A percentile compares a stretch with the other conserved stretches of the same genome.
phyloP scores from a whole-genome alignment of 768 basidiomycete genomes.

The Xerocomus brunneocitrinus region DNA sequence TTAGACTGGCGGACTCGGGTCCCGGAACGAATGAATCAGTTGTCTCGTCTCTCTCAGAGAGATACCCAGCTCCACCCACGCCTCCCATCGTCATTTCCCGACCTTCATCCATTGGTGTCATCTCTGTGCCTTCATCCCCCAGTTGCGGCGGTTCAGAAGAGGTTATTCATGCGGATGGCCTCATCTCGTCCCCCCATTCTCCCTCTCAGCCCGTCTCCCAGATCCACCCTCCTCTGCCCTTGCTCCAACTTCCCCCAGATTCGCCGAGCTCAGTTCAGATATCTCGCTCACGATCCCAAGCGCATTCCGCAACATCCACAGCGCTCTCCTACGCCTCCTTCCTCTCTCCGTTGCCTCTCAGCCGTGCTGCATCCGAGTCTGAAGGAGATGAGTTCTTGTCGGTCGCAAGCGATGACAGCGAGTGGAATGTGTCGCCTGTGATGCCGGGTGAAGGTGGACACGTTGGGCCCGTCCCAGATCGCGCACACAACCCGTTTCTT shows the following conservation, averaged over 20 bases:
- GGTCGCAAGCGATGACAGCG: conserved; percentile 17
- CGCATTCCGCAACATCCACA: conserved; percentile 9
- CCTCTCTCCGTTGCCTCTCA: conserved; percentile 21
- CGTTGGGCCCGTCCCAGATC: conserved; percentile 2
- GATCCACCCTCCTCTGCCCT: neutral
- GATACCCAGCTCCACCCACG: conserved; percentile 27
- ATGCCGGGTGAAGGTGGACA: neutral
- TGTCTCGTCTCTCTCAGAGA: conserved; percentile 28
- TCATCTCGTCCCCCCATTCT: neutral
- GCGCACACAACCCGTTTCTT: conserved; percentile 20
- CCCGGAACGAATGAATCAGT: conserved; percentile 1
- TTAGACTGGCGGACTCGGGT: neutral
- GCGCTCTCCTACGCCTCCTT: conserved; percentile 22
- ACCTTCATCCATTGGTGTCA: conserved; percentile 18
- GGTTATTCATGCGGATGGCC: conserved; percentile 1
- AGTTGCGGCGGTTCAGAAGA: conserved; percentile 15
- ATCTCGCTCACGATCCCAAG: conserved; percentile 6
- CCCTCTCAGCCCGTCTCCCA: neutral
- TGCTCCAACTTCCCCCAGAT: conserved; percentile 12
- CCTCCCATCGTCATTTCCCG: conserved; percentile 28
- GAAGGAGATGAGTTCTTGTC: conserved; percentile 26
- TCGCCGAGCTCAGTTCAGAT: neutral
- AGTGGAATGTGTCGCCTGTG: conserved; percentile 8
- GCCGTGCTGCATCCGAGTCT: conserved; percentile 16
- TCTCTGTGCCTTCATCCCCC: conserved; percentile 22